These are phyloP conservation scores for Porphyridium purpureum DNA, from an alignment of 23 red algal genomes.

Conservation along the genomic window DNA sequence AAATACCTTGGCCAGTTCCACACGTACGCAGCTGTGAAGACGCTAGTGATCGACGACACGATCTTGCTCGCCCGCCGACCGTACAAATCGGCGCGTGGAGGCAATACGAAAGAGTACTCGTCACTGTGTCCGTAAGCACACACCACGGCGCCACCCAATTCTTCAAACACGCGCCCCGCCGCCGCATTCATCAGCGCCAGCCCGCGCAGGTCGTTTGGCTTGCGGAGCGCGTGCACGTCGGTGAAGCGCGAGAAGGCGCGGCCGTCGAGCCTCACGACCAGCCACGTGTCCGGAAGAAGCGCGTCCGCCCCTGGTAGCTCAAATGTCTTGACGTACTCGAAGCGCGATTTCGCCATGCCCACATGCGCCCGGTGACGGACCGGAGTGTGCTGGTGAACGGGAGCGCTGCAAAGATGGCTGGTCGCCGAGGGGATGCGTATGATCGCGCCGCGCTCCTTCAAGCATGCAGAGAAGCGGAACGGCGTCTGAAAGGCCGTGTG, in stretches of 20 bases:
- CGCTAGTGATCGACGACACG: constrained; percentile 36
- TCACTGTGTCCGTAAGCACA: constrained; percentile 69
- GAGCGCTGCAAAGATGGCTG: no score
- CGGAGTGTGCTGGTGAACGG: no score
- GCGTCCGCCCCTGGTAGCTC: constrained; percentile 38
- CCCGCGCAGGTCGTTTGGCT: constrained; percentile 62
- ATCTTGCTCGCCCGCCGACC: constrained; percentile 52
- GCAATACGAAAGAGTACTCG: constrained; percentile 75
- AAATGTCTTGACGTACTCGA: constrained; percentile 83
- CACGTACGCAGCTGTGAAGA: constrained; percentile 63
- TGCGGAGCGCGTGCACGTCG: constrained; percentile 28
- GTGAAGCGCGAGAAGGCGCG: constrained; percentile 60
- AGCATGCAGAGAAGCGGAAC: no score
- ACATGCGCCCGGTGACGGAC: no score
- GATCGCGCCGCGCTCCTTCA: no score
- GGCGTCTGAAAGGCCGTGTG: no score
- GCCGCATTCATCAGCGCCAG: constrained; percentile 36
- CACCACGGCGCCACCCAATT: constrained; percentile 33
- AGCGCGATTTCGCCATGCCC: constrained; percentile 76
- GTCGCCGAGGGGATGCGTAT: no score
- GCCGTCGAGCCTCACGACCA: constrained; percentile 82
- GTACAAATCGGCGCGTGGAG: constrained; percentile 32
- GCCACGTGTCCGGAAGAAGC: constrained; percentile 62
- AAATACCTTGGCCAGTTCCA: constrained; percentile 27
- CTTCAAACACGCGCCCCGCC: constrained; percentile 22